phyloP scores from a whole-genome alignment of 768 basidiomycete genomes.

The Xerocomellus chrysenteron region DNA sequence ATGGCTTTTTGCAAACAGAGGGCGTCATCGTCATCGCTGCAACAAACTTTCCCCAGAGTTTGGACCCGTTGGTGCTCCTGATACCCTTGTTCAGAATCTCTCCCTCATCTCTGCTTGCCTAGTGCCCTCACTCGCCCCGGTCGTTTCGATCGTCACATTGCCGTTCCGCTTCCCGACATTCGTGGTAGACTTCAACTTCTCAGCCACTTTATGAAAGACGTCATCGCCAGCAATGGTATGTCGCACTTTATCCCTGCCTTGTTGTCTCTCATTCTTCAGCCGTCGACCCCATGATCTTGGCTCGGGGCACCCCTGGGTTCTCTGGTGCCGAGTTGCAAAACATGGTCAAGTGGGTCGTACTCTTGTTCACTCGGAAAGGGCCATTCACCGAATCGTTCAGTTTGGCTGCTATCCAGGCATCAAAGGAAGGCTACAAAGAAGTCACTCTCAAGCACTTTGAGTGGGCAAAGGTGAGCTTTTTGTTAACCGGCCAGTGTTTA shows the following conservation, averaged over 20 bases:
- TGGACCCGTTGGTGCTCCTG: slow-evolving; percentile 70
- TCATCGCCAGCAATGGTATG: slow-evolving; percentile 60
- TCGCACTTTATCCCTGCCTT: not conserved
- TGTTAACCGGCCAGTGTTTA: not conserved
- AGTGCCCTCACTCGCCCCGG: slow-evolving; percentile 96
- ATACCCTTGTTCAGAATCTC: not conserved
- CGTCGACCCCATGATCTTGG: slow-evolving; percentile 84
- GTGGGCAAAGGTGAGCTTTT: slow-evolving; percentile 82
- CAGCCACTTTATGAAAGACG: slow-evolving; percentile 84
- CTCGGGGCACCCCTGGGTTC: slow-evolving; percentile 93
- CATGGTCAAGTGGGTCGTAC: slow-evolving; percentile 80
- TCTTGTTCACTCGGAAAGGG: not conserved
- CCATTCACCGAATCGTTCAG: slow-evolving; percentile 31
- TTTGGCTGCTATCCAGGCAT: slow-evolving; percentile 93
- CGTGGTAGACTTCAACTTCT: slow-evolving; percentile 93
- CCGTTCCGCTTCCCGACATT: slow-evolving; percentile 93
- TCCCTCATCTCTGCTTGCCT: slow-evolving; percentile 15
- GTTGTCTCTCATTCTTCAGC: slow-evolving; percentile 37
- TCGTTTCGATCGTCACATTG: slow-evolving; percentile 91
- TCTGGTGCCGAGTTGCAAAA: slow-evolving; percentile 97
- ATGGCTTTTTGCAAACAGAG: slow-evolving; percentile 91
- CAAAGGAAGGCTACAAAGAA: slow-evolving; percentile 72
- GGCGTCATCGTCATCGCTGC: slow-evolving; percentile 95
- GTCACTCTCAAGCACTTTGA: slow-evolving; percentile 87
- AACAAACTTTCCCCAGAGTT: slow-evolving; percentile 95